These are phyloP conservation scores for Tetraselmis striata DNA, from an alignment of 139 green algal species.

Conservation along the genomic window DNA sequence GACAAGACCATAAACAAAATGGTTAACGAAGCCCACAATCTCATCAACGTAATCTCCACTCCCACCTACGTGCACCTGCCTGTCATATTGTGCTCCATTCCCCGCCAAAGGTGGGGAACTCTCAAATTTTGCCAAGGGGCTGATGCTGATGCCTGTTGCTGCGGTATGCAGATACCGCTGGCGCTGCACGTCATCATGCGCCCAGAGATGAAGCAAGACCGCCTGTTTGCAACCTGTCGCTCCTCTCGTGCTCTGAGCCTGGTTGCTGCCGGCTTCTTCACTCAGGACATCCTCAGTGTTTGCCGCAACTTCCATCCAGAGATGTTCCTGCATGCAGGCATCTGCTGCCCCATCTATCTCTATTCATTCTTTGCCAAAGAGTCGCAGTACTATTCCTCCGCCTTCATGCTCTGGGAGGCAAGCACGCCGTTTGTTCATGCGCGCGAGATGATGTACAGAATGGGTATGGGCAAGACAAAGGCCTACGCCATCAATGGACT, in stretches of 20 bases:
- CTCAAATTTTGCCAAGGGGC: no score
- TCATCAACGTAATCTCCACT: background rate
- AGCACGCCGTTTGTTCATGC: slow-evolving; percentile 46
- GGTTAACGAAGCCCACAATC: background rate
- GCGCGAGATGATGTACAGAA: slow-evolving; percentile 46
- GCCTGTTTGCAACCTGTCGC: slow-evolving; percentile 7
- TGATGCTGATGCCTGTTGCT: no score
- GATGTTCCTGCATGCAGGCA: slow-evolving; percentile 32
- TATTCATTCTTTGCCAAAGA: slow-evolving; percentile 14
- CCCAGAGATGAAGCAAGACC: slow-evolving; percentile 2
- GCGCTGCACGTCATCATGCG: background rate
- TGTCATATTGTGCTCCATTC: no score
- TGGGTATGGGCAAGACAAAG: slow-evolving; percentile 18
- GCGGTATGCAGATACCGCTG: slow-evolving; percentile 19
- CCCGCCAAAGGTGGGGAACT: no score
- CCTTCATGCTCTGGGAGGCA: slow-evolving; percentile 42
- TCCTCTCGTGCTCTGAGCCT: background rate
- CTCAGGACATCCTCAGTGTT: slow-evolving; percentile 15
- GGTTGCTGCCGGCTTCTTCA: slow-evolving; percentile 24
- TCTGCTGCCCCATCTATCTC: slow-evolving; percentile 30
- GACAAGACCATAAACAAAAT: background rate
- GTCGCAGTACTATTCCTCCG: slow-evolving; percentile 25
- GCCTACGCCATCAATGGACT: slow-evolving; percentile 28
- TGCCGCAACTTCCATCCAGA: slow-evolving; percentile 16
- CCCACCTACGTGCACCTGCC: no score